Evolutionary conservation across 805 yeast genomes (phyloP), one percentile per base, ranked within the genome.

Genomic region (Saccharomyces mikatae): DNA sequence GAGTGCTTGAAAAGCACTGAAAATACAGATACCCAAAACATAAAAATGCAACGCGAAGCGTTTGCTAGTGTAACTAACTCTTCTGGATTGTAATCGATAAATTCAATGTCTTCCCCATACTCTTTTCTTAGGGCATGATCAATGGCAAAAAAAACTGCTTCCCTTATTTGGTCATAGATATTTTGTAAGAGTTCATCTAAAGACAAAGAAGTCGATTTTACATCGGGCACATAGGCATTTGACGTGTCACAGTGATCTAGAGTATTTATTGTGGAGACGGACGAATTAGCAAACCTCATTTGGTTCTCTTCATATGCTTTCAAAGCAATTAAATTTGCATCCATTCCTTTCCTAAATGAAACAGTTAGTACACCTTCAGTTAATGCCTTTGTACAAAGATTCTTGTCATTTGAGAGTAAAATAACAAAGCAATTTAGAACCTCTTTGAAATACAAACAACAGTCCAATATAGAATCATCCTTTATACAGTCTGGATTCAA

Each of bases 391-490:
- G 80, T 68, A 67, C 97, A 89, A 8, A 91, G 74, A 65, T 90
- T 91, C 60, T 83, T 86, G 67, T 91, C 97, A 65, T 91, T 87
- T 0, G 96, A 85, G 56, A 90, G 62, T 27, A 88, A 67, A 2
- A 90, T 77, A 6, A 85, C 86, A 56, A 81, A 63, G 5, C 74
- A 66, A 4, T 67, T 52, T 31, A 66, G 61, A 13, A 70, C 68
- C 11, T 72, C 68, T 56, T 78, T 75, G 54, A 84, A 82, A 64
- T 78, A 89, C 27, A 86, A 62, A 61, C 95, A 86, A 66, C 96
- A 89, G 67, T 91, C 97, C 46, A 90, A 70, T 57, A 91, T 90
- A 0, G 96, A 78, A 62, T 90, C 96, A 68, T 91, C 97, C 55
- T 87, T 84, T 0, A 52, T 52, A 1, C 82, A 66, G 2, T 62